Base-by-base conservation (phyloP, 352 stramenopile species). In the Aphanomyces stellatus region DNA sequence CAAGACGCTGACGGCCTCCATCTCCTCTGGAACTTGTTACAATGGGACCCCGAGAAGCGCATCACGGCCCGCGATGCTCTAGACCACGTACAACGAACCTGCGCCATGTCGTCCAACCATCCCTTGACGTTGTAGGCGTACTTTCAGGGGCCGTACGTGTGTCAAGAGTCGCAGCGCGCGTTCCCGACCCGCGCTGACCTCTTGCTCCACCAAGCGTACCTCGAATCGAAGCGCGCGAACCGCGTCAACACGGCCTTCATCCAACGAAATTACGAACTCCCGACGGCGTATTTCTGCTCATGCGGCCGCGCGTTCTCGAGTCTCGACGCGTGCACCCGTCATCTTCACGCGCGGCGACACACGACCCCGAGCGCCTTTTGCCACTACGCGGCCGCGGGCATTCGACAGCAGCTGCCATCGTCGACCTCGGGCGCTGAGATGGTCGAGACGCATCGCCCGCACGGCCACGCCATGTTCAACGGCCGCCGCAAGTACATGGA, bases 401-500 rank as follows among this genome's bases (percentile, higher is more conserved):
- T 65, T 22, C 59, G 59, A 19, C n/a, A 37, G 2, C 28, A 51
- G 17, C 59, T 56, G 13, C 27, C 28, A 11, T 34, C 25, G 17
- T 24, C 25, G 11, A 15, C 13, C 30, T 4, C 27, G 30, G n/a
- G 17, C 11, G 49, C 22, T 19, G 30, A 40, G 6, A 22, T 19
- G 25, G 33, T 24, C 19, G 49, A 22, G 49, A 62, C 53, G 24
- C 51, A 22, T 10, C 35, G 61, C 30, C 24, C 28, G 3, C 71
- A 88, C 33, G 81, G 78, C 5, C 60, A 78, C 19, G 79, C 80
- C 19, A 51, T 90, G 17, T 85, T 98, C 60, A 91, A 98, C 82
- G 95, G 95, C 31, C 82, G 93, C 37, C 87, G 95, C 73, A 80
- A 80, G 57, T 96, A 93, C 72, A 98, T 98, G 76, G 95, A 99